Conservation (phyloP, 129 eudicot genomes). For the Smallanthus sonchifolius region DNA sequence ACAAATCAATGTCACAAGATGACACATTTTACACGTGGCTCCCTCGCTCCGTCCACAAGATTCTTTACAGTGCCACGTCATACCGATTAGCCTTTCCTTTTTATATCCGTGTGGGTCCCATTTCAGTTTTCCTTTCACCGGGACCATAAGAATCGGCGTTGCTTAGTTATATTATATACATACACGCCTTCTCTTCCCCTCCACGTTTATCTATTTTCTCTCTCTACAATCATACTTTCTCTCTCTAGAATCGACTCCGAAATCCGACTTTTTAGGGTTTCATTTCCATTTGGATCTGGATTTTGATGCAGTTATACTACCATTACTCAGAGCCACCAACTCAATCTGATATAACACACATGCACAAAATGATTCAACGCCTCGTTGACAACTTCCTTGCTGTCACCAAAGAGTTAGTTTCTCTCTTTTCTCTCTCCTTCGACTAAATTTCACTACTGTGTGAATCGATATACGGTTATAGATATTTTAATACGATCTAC, state of each 20-base stretch:
- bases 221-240: slow-evolving; percentile 19
- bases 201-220: slow-evolving; percentile 22
- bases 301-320: slow-evolving; percentile 22
- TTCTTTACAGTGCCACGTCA: slow-evolving; percentile 24
- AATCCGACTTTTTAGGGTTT: slow-evolving; percentile 18
- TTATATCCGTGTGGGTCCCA: slow-evolving; percentile 20
- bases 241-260: slow-evolving; percentile 16
- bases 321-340: slow-evolving; percentile 21
- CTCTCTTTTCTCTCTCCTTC: neutral
- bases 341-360: slow-evolving; percentile 6
- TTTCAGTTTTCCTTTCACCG: slow-evolving; percentile 7
- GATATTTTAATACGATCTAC: neutral
- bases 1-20: slow-evolving; percentile 8
- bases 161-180: neutral
- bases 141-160: slow-evolving; percentile 32
- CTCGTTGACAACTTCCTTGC: slow-evolving; percentile 78
- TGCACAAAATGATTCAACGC: slow-evolving; percentile 52
- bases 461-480: neutral
- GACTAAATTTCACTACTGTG: neutral
- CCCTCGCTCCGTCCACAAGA: slow-evolving; percentile 6
- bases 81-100: slow-evolving; percentile 6
- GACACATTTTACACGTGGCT: slow-evolving; percentile 32
- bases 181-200: slow-evolving; percentile 12
- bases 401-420: slow-evolving; percentile 73
- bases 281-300: slow-evolving; percentile 30